phyloP scores from a whole-genome alignment of 305 asterid species.

The Plantago coronopus region DNA sequence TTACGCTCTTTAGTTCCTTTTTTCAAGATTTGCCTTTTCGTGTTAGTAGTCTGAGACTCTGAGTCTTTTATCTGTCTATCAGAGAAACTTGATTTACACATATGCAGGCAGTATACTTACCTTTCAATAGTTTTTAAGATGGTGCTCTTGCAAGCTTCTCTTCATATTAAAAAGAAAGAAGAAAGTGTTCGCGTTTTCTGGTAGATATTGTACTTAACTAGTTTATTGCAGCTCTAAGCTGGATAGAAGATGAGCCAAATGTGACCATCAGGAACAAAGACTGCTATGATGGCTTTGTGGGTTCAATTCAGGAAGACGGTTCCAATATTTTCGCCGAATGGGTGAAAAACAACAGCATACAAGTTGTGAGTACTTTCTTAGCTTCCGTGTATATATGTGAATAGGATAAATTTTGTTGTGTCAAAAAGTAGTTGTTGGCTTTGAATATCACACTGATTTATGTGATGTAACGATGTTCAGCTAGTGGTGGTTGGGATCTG shows the following conservation, averaged over 20 bases:
- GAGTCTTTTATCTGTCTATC: no score
- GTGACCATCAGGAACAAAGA: constrained; percentile 64
- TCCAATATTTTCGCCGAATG: constrained; percentile 58
- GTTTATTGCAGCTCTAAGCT: constrained; percentile 42
- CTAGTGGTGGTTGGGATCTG: constrained; percentile 59
- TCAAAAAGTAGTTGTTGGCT: no score
- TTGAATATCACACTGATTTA: constrained; percentile 14
- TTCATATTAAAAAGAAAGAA: no score
- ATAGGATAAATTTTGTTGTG: no score
- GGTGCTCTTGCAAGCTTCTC: background rate
- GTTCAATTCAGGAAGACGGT: constrained; percentile 60
- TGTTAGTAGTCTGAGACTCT: background rate
- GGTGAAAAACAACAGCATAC: constrained; percentile 52
- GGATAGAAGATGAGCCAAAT: constrained; percentile 59
- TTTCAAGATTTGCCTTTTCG: no score
- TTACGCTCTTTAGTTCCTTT: no score
- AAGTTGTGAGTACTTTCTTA: constrained; percentile 31
- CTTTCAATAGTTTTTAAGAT: background rate
- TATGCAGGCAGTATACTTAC: no score
- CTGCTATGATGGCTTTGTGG: constrained; percentile 65
- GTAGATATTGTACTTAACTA: no score
- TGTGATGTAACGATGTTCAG: constrained; percentile 24
- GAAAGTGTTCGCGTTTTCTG: background rate
- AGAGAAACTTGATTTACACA: no score
- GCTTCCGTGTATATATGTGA: background rate